Evolutionary conservation across 768 basidiomycete species (phyloP), one percentile per base, ranked within the genome.

Genomic region (Infundibulicybe gibba): DNA sequence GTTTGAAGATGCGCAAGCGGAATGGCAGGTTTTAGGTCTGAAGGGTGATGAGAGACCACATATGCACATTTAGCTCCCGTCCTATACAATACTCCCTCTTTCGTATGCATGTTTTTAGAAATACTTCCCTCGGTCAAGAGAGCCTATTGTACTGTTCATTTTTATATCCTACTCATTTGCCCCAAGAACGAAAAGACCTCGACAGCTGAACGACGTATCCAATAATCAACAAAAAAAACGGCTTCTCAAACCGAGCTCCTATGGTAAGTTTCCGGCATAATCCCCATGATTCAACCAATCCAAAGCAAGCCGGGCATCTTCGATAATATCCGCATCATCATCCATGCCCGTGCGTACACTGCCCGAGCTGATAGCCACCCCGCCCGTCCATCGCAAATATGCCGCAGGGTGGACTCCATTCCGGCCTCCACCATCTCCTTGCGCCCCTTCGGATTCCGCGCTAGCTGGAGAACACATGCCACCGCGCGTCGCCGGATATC

Each of bases 401-500:
- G 61, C 45, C 63, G 59, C 34, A 80, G 55, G 19, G 74, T 72
- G 11, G 55, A 55, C 17, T 62, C 69, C 41, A 77, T 66, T 15
- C 74, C 75, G 6, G 65, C 70, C 2, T 70, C 71, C 25, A 52
- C 52, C 47, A 74, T 62, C 39, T 58, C 66, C 35, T 58, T 60
- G 41, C 68, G 49, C 51, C 61, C 49, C 46, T 52, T 58, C 15
- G 66, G 61, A 69, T 70, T 57, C 64, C 67, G 63, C 0, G 79
- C 76, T 8, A 90, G 74, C 49, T 80, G 74, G 13, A 77, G 61
- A 2, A 90, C 72, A 49, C 81, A 83, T 1, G 70, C 63, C 0
- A 83, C 77, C 1, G 84, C 80, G 0, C 85, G 85, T 5, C 75
- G 63, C 16, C 85, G 76, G 1, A 82, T 74, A 6, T 79, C 77